These are phyloP conservation scores for Tolypocladium album DNA, from an alignment of 2,329 filamentous ascomycete genomes.

Conservation along the genomic window DNA sequence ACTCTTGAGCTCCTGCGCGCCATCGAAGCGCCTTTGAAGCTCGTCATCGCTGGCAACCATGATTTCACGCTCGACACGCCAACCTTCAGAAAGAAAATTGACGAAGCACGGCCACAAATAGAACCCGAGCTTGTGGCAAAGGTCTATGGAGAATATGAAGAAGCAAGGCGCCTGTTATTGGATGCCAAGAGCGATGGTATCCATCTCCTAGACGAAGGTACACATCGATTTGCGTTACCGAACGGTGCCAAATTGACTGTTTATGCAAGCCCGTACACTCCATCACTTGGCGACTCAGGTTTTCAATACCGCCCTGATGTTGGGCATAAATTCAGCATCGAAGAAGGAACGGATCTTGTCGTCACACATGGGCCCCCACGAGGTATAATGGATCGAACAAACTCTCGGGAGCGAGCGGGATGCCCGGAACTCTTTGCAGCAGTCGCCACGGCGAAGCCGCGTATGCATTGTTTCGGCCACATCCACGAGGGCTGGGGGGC, in stretches of 20 bases:
- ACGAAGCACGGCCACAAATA: background rate
- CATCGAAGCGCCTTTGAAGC: background rate
- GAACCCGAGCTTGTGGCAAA: background rate
- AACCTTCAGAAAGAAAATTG: background rate
- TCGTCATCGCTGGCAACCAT: background rate
- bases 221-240: background rate
- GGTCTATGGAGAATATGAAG: background rate
- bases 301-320: background rate
- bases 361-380: background rate
- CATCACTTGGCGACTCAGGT: background rate
- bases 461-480: background rate
- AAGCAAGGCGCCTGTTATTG: background rate
- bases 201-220: background rate
- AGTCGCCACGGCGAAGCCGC: background rate
- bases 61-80: background rate
- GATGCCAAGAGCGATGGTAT: background rate
- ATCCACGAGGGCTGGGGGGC: background rate
- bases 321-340: background rate
- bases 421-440: background rate
- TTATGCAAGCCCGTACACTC: background rate
- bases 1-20: background rate
- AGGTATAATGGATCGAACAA: background rate
- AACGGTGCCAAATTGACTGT: background rate
- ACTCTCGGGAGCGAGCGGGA: background rate
- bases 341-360: background rate